phyloP scores from a whole-genome alignment of 2,329 filamentous ascomycete genomes.

The Eurotiales sp. region DNA sequence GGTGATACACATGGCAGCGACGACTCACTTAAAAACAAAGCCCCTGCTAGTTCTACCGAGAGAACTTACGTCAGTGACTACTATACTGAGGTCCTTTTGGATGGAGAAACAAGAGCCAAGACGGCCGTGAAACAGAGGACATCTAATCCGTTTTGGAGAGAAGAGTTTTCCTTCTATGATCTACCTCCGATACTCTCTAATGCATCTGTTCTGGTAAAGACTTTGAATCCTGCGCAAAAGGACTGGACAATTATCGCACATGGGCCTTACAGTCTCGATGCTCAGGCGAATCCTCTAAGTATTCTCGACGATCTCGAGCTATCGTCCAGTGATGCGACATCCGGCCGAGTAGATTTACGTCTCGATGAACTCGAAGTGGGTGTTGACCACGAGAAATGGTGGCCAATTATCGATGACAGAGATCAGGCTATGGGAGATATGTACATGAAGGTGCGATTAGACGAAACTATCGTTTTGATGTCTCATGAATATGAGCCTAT shows the following conservation, averaged over 20 bases:
- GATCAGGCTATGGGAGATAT: slow-evolving; percentile 77
- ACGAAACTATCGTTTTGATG: slow-evolving; percentile 86
- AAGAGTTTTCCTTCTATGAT: slow-evolving; percentile 47
- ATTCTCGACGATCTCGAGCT: slow-evolving; percentile 46
- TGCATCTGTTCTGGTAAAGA: slow-evolving; percentile 44
- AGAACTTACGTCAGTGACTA: slow-evolving; percentile 37
- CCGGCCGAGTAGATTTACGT: slow-evolving; percentile 68
- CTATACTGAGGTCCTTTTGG: slow-evolving; percentile 47
- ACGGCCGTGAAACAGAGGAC: slow-evolving; percentile 47
- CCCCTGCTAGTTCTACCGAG: slow-evolving; percentile 18
- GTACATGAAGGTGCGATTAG: slow-evolving; percentile 75
- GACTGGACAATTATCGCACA: slow-evolving; percentile 49
- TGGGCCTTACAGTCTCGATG: slow-evolving; percentile 39
- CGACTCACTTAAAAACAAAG: slow-evolving; percentile 17
- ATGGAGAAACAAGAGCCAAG: slow-evolving; percentile 47
- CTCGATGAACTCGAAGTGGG: slow-evolving; percentile 73
- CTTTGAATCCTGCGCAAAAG: slow-evolving; percentile 45
- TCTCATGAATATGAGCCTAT: slow-evolving; percentile 79
- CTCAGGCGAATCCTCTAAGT: slow-evolving; percentile 38
- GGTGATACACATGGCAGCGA: slow-evolving; percentile 26
- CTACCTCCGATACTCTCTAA: slow-evolving; percentile 47
- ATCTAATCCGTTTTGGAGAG: slow-evolving; percentile 47
- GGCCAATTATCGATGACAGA: slow-evolving; percentile 72
- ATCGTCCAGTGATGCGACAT: slow-evolving; percentile 44
- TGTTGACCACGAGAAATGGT: slow-evolving; percentile 83